Percentiles rank a stretch among this genome's conserved stretches.
These are phyloP conservation scores for Coniferiporia weirii DNA, from an alignment of 1,284 basidiomycete genomes.

Conservation along the genomic window DNA sequence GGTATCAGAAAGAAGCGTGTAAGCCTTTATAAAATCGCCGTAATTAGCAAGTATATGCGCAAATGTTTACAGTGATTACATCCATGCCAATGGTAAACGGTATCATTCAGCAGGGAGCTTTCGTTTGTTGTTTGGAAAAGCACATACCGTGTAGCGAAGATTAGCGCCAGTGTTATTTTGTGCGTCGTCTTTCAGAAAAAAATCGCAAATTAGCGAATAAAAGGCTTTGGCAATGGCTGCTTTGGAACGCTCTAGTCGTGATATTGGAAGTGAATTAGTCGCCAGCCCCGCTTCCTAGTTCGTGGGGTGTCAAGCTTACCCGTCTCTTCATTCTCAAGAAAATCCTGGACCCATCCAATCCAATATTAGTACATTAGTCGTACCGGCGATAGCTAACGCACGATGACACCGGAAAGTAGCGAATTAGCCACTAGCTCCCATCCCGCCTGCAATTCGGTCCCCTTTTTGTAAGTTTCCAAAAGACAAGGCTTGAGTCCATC, in stretches of 20 bases:
- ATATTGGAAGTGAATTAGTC: neutral
- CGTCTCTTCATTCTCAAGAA: constrained; percentile 5
- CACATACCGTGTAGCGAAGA: constrained; percentile 12
- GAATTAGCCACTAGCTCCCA: constrained; percentile 37
- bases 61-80: neutral
- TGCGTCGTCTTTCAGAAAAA: constrained; percentile 26
- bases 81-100: neutral
- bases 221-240: constrained; percentile 23
- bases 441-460: constrained; percentile 16
- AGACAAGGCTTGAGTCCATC: constrained; percentile 22
- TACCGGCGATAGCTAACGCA: constrained; percentile 19
- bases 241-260: constrained; percentile 19
- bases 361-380: too few relatives aligned
- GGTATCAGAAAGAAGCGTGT: constrained; percentile 30
- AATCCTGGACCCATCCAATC: constrained; percentile 6
- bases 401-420: constrained; percentile 40
- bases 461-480: constrained; percentile 20
- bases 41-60: constrained; percentile 28
- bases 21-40: constrained; percentile 27
- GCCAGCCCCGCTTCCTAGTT: neutral
- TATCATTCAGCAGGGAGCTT: neutral
- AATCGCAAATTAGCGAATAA: constrained; percentile 27
- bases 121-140: neutral
- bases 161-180: constrained; percentile 24
- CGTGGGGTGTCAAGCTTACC: neutral